Evolutionary conservation across 75 land plant species (phyloP).

Genomic region (Larix kaempferi): DNA sequence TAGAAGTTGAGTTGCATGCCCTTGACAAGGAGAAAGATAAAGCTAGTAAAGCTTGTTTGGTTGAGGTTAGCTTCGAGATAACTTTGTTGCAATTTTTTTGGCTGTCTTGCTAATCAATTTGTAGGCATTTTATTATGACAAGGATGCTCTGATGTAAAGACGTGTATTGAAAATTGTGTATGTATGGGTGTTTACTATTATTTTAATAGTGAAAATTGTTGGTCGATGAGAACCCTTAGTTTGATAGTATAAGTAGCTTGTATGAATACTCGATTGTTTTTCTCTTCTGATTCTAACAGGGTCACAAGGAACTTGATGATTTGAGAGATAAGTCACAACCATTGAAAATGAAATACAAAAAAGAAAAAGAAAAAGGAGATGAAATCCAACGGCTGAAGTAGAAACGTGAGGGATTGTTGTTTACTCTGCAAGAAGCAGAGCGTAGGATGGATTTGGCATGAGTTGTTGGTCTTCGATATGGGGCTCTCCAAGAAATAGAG

Average conservation of each 20-base stretch:
- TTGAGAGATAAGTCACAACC: slow-evolving; percentile 75
- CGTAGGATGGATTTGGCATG: slow-evolving; percentile 81
- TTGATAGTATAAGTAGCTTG: neutral
- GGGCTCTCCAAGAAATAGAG: slow-evolving; percentile 84
- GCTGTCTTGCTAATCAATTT: too few species aligned
- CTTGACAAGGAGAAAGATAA: slow-evolving; percentile 99
- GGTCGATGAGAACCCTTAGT: neutral
- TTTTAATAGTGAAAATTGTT: too few species aligned
- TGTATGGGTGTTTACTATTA: too few species aligned
- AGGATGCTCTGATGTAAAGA: too few species aligned
- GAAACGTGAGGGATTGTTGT: slow-evolving; percentile 67
- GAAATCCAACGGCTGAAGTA: slow-evolving; percentile 72
- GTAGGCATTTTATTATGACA: too few species aligned
- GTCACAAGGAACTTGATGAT: slow-evolving; percentile 61
- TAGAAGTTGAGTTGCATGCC: slow-evolving; percentile 93
- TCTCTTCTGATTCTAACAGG: slow-evolving; percentile 34
- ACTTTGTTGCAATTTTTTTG: too few species aligned
- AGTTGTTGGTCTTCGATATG: slow-evolving; percentile 78
- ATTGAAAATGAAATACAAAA: slow-evolving; percentile 80
- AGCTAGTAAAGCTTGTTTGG: slow-evolving; percentile 81
- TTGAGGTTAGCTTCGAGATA: too few species aligned
- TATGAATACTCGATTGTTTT: neutral
- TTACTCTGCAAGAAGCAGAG: slow-evolving; percentile 71
- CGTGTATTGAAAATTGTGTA: too few species aligned
- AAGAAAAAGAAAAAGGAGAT: slow-evolving; percentile 90